phyloP scores from a whole-genome alignment of 768 basidiomycete species.

The Mycena leptocephala region DNA sequence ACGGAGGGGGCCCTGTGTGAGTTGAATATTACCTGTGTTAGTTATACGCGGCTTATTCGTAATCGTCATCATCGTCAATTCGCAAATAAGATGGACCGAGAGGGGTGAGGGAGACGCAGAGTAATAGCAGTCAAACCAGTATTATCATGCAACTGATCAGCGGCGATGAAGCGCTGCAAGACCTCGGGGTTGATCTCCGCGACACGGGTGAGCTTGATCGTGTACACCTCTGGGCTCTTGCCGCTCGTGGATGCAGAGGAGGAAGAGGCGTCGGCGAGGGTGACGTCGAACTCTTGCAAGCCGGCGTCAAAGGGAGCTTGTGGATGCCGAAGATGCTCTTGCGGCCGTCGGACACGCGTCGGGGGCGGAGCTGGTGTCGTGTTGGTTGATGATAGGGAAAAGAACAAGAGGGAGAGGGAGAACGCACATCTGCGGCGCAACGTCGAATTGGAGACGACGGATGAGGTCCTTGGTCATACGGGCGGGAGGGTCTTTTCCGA shows the following conservation, averaged over 20 bases:
- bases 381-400: neutral
- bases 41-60: too few relatives aligned
- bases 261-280: conserved; percentile 58
- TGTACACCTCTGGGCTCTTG: conserved; percentile 76
- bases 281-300: conserved; percentile 78
- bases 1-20: too few relatives aligned
- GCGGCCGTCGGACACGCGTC: conserved; percentile 64
- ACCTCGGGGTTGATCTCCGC: conserved; percentile 73
- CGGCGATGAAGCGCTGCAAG: conserved; percentile 69
- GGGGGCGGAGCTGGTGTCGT: conserved; percentile 73
- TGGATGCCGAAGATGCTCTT: conserved; percentile 82
- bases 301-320: conserved; percentile 68
- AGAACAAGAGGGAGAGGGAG: too few relatives aligned
- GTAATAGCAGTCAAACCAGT: conserved; percentile 72
- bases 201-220: conserved; percentile 70
- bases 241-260: conserved; percentile 49
- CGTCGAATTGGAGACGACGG: conserved; percentile 69
- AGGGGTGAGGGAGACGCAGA: conserved; percentile 48
- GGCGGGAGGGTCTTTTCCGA: conserved; percentile 81
- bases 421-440: conserved; percentile 66
- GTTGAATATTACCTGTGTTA: too few relatives aligned
- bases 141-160: conserved; percentile 70
- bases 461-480: conserved; percentile 83
- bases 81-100: too few relatives aligned
- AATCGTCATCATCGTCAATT: too few relatives aligned